phyloP scores from a whole-genome alignment of 345 rosid species.

The Acer saccharum region DNA sequence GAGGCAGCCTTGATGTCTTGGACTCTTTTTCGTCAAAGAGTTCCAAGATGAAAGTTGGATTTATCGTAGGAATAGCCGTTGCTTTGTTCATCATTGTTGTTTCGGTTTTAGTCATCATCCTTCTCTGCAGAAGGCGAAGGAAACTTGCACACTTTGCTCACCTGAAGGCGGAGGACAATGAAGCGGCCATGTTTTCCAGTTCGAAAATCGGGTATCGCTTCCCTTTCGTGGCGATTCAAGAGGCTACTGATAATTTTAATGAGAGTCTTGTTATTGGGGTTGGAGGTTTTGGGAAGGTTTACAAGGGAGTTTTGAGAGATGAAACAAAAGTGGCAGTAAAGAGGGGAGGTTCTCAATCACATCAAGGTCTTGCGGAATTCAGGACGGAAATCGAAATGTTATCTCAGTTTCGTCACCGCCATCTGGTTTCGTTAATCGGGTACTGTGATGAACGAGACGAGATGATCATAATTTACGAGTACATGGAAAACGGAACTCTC shows the following conservation, averaged over 20 bases:
- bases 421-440: constrained; percentile 67
- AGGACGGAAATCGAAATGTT: constrained; percentile 71
- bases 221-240: constrained; percentile 52
- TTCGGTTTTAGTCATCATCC: constrained; percentile 27
- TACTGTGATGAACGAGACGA: constrained; percentile 63
- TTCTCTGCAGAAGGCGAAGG: constrained; percentile 35
- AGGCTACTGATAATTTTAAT: constrained; percentile 56
- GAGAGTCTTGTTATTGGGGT: constrained; percentile 57
- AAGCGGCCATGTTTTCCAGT: constrained; percentile 40
- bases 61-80: constrained; percentile 42
- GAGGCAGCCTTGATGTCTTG: constrained; percentile 43
- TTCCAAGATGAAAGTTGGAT: constrained; percentile 28
- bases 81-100: constrained; percentile 31
- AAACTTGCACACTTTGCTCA: constrained; percentile 28
- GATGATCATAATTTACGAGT: constrained; percentile 76
- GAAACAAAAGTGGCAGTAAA: constrained; percentile 64
- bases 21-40: constrained; percentile 29
- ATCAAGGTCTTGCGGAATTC: constrained; percentile 62
- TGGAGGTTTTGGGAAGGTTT: constrained; percentile 80
- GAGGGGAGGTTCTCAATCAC: constrained; percentile 55
- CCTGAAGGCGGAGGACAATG: constrained; percentile 34
- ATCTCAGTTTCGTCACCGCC: constrained; percentile 71
- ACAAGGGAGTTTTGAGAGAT: constrained; percentile 55
- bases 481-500: constrained; percentile 72
- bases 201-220: constrained; percentile 55